Percentiles rank a stretch among this genome's conserved stretches.
Conservation (phyloP, 1,284 basidiomycete genomes). For the Tylopilus microsporus region DNA sequence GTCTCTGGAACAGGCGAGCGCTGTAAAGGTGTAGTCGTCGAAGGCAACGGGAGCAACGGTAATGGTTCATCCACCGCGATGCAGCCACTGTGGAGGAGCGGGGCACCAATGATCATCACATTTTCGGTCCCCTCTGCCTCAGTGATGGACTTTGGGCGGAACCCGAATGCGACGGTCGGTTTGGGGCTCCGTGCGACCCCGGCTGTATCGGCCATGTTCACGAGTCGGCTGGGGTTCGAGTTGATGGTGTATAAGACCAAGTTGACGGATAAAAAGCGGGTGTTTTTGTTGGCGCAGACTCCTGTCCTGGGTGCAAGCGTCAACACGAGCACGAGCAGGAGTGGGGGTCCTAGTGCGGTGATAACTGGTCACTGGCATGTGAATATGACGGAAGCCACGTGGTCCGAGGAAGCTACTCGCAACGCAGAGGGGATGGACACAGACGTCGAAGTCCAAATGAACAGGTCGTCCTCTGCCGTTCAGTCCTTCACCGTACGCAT, state of each 20-base stretch:
- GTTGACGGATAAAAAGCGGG: conserved; percentile 27
- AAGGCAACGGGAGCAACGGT: conserved; percentile 21
- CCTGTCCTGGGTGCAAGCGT: conserved; percentile 8
- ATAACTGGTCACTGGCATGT: conserved; percentile 10
- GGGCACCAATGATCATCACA: conserved; percentile 37
- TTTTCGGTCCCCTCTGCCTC: conserved; percentile 35
- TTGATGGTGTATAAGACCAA: conserved; percentile 31
- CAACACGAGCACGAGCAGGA: background rate
- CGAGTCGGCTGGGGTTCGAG: conserved; percentile 19
- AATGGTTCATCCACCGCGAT: background rate
- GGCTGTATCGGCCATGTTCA: conserved; percentile 3
- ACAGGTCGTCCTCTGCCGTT: conserved; percentile 4
- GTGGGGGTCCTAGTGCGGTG: background rate
- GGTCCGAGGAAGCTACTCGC: background rate
- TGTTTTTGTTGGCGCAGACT: conserved; percentile 29
- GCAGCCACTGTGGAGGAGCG: conserved; percentile 25
- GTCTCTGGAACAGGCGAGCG: conserved; percentile 21
- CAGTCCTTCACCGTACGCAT: conserved; percentile 17
- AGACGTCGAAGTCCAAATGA: conserved; percentile 13
- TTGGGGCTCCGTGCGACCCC: conserved; percentile 29
- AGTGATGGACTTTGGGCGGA: conserved; percentile 21
- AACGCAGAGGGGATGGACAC: background rate
- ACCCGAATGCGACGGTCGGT: conserved; percentile 22
- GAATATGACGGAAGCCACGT: background rate
- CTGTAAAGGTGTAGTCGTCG: conserved; percentile 22